Conservation (phyloP, 2,329 filamentous ascomycete genomes). For the Torrubiella hemipterigena region DNA sequence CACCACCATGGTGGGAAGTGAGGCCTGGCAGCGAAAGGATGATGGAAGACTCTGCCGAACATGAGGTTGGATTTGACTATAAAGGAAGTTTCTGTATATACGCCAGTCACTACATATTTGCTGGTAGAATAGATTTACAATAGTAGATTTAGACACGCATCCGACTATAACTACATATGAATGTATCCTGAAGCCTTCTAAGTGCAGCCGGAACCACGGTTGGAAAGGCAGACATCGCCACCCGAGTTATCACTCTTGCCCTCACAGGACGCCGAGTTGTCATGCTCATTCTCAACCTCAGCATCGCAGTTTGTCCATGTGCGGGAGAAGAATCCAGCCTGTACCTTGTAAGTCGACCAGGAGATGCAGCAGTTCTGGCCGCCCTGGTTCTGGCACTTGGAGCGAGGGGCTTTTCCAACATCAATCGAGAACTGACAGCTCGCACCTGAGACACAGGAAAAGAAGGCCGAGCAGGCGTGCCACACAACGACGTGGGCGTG, state of each 20-base stretch:
- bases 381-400: not conserved
- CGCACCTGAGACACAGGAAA: not conserved
- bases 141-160: too few species aligned
- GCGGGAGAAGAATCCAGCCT: constrained; percentile 1
- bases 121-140: too few species aligned
- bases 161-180: too few species aligned
- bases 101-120: too few species aligned
- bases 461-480: not conserved
- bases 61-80: too few species aligned
- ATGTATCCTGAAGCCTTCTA: too few species aligned
- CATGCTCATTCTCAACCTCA: not conserved
- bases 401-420: not conserved
- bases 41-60: not conserved
- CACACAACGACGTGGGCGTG: constrained; percentile 1
- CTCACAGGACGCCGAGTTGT: not conserved
- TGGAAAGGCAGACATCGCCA: constrained; percentile 1
- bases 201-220: constrained; percentile 1
- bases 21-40: constrained; percentile 10
- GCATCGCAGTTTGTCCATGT: constrained; percentile 1
- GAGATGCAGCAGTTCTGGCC: constrained; percentile 1
- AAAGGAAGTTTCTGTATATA: too few species aligned
- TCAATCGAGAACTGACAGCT: constrained; percentile 1
- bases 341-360: constrained; percentile 1
- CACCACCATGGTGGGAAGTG: constrained; percentile 32
- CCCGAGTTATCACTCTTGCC: not conserved